phyloP scores from a whole-genome alignment of 257 asterid genomes.

The Coffea canephora region DNA sequence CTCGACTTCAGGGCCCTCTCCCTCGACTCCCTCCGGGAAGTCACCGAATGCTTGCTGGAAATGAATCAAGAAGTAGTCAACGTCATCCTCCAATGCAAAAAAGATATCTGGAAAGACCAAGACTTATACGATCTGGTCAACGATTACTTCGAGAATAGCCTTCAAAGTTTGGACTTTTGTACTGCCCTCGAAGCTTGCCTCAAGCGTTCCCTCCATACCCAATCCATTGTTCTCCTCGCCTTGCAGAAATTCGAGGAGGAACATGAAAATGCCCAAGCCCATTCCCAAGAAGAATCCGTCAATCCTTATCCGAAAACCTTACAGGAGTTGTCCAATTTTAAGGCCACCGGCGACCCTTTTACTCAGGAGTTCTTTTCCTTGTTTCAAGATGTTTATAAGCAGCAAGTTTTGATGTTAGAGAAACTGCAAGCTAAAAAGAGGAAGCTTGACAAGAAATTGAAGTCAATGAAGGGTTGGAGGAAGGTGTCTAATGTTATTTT shows the following conservation, averaged over 20 bases:
- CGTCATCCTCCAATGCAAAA: conserved; percentile 56
- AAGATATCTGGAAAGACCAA: conserved; percentile 66
- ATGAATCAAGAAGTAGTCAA: conserved; percentile 74
- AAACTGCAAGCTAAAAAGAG: conserved; percentile 51
- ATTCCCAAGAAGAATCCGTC: not conserved
- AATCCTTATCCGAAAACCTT: conserved; percentile 48
- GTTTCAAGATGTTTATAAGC: conserved; percentile 48
- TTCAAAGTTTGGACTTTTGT: conserved; percentile 73
- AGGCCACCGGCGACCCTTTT: conserved; percentile 66
- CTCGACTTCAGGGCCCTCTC: conserved; percentile 65
- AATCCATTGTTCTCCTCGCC: conserved; percentile 60
- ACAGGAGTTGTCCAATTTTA: conserved; percentile 60
- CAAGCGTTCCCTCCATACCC: conserved; percentile 59
- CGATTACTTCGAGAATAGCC: conserved; percentile 78
- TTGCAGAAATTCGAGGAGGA: conserved; percentile 59
- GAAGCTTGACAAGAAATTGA: conserved; percentile 56
- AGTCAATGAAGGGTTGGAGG: conserved; percentile 56
- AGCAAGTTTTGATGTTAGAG: conserved; percentile 55
- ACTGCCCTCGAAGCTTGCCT: conserved; percentile 64
- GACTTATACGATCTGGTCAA: conserved; percentile 74
- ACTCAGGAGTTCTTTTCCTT: conserved; percentile 55
- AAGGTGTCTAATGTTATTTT: conserved; percentile 68
- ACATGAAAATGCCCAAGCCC: conserved; percentile 4
- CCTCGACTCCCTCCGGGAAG: conserved; percentile 75
- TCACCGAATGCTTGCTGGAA: conserved; percentile 63